Evolutionary conservation across 768 basidiomycete genomes (phyloP).

Genomic region (Lyophyllum decastes): DNA sequence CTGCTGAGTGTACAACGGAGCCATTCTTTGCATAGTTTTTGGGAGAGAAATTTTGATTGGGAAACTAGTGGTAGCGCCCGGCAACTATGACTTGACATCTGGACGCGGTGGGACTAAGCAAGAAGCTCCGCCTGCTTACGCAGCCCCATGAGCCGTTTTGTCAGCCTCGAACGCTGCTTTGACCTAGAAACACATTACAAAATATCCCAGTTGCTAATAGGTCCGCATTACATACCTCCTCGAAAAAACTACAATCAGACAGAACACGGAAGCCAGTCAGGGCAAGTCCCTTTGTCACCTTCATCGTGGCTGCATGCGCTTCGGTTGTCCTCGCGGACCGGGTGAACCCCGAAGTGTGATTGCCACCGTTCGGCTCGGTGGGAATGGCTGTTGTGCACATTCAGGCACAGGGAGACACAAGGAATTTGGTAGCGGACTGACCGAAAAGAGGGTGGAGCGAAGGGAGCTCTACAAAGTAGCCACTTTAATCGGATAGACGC

Average conservation of each 20-base stretch:
- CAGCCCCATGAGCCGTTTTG: neutral
- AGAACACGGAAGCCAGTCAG: conserved; percentile 61
- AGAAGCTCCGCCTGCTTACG: neutral
- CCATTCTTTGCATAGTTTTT: too few relatives aligned
- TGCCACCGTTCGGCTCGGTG: conserved; percentile 69
- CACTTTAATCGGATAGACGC: conserved; percentile 1
- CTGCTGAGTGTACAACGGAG: too few relatives aligned
- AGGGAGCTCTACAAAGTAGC: conserved; percentile 51
- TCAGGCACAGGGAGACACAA: conserved; percentile 11
- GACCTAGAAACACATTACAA: conserved; percentile 16
- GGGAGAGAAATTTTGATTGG: neutral
- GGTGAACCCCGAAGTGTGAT: conserved; percentile 73
- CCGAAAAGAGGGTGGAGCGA: conserved; percentile 66
- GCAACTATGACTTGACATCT: too few relatives aligned
- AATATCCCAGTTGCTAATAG: neutral
- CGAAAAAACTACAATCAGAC: conserved; percentile 56
- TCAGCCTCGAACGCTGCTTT: conserved; percentile 21
- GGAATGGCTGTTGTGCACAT: conserved; percentile 59
- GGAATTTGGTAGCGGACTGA: conserved; percentile 26
- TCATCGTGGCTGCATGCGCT: conserved; percentile 64
- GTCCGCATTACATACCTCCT: conserved; percentile 42
- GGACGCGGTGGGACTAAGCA: too few relatives aligned
- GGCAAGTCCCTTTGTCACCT: conserved; percentile 61
- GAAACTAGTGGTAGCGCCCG: too few relatives aligned
- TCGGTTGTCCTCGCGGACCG: conserved; percentile 56